Base-by-base conservation (phyloP, 1,284 basidiomycete species). In the Melanopsichium pennsylvanicum region DNA sequence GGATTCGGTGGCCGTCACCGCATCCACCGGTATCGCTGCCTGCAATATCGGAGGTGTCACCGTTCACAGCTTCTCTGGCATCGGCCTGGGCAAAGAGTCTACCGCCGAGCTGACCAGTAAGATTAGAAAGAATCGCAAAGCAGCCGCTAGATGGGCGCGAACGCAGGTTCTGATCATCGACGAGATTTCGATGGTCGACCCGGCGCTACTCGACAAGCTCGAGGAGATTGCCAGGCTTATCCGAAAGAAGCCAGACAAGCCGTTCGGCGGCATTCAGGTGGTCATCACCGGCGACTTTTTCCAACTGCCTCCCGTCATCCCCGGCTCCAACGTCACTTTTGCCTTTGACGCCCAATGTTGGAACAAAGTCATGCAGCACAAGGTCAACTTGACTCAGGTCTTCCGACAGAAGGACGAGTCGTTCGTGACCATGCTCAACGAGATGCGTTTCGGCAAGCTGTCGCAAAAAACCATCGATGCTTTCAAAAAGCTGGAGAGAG, bases 141-240 rank as follows among this genome's bases (percentile, higher is more conserved):
- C 89, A 0, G 78, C 81, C 10, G 83, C 85, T 86, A 6, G 84
- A 43, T 95, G 92, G 92, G 74, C 84, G 55, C 83, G 86, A 35
- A 89, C 89, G 0, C 87, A 88, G 76, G 90, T 93, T 1, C 86
- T 98, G 27, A 89, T 99, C 72, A 89, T 99, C 46, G 95, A 99
- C 80, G 95, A 98, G 86, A 87, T 79, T 27, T 98, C 95, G 0
- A 98, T 98, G 95, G 87, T 99, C 1, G 96, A 97, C 51, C 94
- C 91, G 0, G 87, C 88, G 22, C 84, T 97, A 1, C 92, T 97
- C 67, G 93, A 97, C 78, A 94, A 94, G 74, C 85, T 97, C 51
- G 88, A 87, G 34, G 83, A 86, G 22, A 86, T 93, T 44, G 91
- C 86, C 11, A 83, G 84, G 23, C 82, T 83, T 0, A 59, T 92